Base-by-base conservation (phyloP, 2,329 filamentous ascomycete species). In the Ceratocystis harringtonii region DNA sequence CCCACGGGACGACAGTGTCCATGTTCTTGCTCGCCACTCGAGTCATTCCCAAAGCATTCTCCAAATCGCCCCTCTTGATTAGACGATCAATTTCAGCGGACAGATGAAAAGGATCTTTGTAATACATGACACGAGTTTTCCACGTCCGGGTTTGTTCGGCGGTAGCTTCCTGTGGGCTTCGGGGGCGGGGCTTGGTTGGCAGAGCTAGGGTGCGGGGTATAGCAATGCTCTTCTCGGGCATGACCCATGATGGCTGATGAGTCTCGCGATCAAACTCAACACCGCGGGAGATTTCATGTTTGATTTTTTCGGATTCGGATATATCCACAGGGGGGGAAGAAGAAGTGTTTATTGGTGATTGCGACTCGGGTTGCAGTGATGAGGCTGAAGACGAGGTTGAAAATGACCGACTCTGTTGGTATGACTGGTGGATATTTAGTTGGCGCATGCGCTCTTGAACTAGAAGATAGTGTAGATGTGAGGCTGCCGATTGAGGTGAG, bases 1-100 rank as follows among this genome's bases (percentile, higher is more conserved):
- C 97, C 92, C 92, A 99, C 67, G 88, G 85, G 66, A 95, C 91
- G 3, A 83, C 78, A 69, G 87, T 85, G 66, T 85, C 77, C 69
- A 82, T 79, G 0, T 78, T 74, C 69, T 81, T 84, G 73, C 85
- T 90, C n/a, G 87, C 87, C 70, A 81, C 78, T 66, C 87, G 84
- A 45, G 87, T 82, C 67, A 95, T 73, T 22, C 83, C 77, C 52
- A 87, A 74, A 30, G 91, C 90, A 71, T 90, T 84, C 1, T 85
- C 82, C 45, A 81, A 81, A 41, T 85, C 78, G 52, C 81, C 81
- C 67, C 81, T 79, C 4, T 73, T 73, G 61, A 97, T 77, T 19
- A 84, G 77, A 62, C 78, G 77, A 64, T 78, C 78, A 52, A 95
- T 84, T 64, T 87, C 84, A 45, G 86, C 77, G 48, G 84, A 86